These are phyloP conservation scores for Trichoderma polysporum DNA, from an alignment of 2,329 filamentous ascomycete species.

Conservation along the genomic window DNA sequence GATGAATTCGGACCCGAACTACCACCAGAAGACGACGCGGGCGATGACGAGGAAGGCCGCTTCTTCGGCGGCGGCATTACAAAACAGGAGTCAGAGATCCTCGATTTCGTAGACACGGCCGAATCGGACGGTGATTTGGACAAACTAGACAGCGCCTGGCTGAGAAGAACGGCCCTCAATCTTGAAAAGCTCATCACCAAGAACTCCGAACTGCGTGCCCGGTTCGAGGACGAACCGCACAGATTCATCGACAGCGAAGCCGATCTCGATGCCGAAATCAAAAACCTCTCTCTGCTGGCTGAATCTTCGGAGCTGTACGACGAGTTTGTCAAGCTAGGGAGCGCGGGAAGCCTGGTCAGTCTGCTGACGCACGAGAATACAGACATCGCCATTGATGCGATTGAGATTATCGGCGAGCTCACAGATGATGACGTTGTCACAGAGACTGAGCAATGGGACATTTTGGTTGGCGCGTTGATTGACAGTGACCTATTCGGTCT, in stretches of 20 bases:
- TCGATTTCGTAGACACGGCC: conserved; percentile 77
- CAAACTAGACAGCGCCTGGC: conserved; percentile 80
- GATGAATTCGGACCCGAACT: conserved; percentile 48
- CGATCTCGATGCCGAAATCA: conserved; percentile 86
- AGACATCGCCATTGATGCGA: conserved; percentile 88
- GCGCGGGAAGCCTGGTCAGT: conserved; percentile 70
- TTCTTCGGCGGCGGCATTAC: conserved; percentile 95
- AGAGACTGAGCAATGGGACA: conserved; percentile 76
- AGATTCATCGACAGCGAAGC: conserved; percentile 86
- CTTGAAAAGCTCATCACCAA: conserved; percentile 90
- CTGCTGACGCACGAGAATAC: conserved; percentile 93
- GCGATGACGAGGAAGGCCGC: conserved; percentile 84
- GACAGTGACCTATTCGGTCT: conserved; percentile 72
- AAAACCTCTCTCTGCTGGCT: conserved; percentile 78
- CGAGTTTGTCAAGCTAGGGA: conserved; percentile 76
- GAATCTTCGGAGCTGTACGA: conserved; percentile 82
- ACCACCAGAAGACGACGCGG: conserved; percentile 52
- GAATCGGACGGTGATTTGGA: conserved; percentile 53
- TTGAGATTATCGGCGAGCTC: conserved; percentile 86
- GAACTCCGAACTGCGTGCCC: conserved; percentile 85
- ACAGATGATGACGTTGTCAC: conserved; percentile 90
- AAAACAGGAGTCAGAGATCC: conserved; percentile 73
- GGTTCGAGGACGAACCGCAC: conserved; percentile 74
- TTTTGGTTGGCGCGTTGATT: conserved; percentile 65
- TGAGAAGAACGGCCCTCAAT: conserved; percentile 74